Base-by-base conservation (phyloP, 208 protist species). In the Trypanosoma cruzi region DNA sequence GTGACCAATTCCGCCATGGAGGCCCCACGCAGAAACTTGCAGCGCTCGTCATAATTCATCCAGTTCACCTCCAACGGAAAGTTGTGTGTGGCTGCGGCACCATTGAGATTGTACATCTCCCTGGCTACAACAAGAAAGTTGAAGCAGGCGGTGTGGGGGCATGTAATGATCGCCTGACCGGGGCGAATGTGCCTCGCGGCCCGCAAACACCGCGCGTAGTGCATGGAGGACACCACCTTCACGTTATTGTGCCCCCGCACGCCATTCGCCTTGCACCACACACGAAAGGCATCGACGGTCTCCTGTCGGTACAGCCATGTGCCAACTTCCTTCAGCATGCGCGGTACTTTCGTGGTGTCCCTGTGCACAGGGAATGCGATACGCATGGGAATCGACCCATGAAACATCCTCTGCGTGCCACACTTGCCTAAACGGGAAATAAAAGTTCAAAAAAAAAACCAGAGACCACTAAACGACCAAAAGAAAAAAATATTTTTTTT, bases 31-130 rank as follows among this genome's bases (percentile, higher is more conserved):
- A 96, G 70, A 74, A 81, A 93, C 8, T 57, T 65, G 42, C 91
- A 60, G 20, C 79, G 72, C 48, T 94, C 74, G 57, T 91, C 84
- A 77, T 93, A 93, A 67, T 96, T 96, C 80, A 93, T 90, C 88
- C 90, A 96, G 71, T 93, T 90, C 54, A 96, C 64, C 69, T 84
- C 81, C 11, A 93, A 63, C 37, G 90, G 90, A 52, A 96, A 96
- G 36, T 55, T 72, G 31, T 71, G 71, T 6, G 62, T 58, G n/a
- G 40, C 20, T 29, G 64, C 58, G 44, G 13, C 46, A 18, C 71
- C 54, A 28, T 73, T 73, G 32, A 58, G 31, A 31, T 49, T 54
- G 68, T 71, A 87, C 81, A 93, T 91, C 72, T 93, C 87, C 56
- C 72, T 72, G 24, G 86, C 81, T 26, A 86, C 86, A 36, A 76